Conservation (phyloP, 805 yeast species). For the Groenewaldozyma tartarivorans region DNA sequence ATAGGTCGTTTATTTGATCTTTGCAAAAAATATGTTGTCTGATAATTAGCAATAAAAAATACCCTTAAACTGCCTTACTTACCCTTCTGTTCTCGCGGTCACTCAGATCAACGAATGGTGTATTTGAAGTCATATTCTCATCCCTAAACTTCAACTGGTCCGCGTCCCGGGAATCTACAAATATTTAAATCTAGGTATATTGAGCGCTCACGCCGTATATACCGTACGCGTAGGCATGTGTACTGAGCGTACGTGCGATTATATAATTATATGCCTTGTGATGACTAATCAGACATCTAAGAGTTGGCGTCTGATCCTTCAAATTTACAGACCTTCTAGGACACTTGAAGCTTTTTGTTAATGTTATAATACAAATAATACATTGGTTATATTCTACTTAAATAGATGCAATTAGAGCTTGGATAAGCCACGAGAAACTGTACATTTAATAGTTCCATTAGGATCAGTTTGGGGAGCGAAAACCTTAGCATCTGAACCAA, state of each 20-base stretch:
- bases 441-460: slow-evolving; percentile 81
- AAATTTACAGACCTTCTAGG: no score
- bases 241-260: background rate
- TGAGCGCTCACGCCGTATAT: no score
- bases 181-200: no score
- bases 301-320: no score
- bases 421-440: slow-evolving; percentile 63
- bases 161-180: no score
- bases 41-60: background rate
- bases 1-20: background rate
- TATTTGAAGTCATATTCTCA: background rate
- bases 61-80: background rate
- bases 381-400: background rate
- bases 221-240: background rate
- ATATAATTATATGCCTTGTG: no score
- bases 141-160: no score
- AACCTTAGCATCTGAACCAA: slow-evolving; percentile 56
- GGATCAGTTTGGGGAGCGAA: slow-evolving; percentile 87
- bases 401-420: slow-evolving; percentile 34
- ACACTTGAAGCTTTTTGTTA: no score
- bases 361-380: no score
- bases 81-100: slow-evolving; percentile 2
- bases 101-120: background rate
- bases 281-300: no score
- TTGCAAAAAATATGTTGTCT: background rate